Conservation (phyloP, 345 rosid species). For the Populus deltoides region DNA sequence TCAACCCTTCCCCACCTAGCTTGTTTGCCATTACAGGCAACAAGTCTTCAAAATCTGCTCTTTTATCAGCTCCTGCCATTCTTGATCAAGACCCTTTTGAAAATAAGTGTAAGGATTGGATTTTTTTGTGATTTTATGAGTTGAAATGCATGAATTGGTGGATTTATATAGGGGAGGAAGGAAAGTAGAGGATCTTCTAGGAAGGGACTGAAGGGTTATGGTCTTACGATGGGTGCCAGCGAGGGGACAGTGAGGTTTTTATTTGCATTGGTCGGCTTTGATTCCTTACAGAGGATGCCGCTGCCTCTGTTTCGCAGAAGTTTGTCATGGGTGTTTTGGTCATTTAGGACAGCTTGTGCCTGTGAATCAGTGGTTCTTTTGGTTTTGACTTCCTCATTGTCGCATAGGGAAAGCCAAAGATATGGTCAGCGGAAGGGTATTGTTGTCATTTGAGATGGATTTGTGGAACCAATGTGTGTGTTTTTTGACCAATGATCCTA, state of each 20-base stretch:
- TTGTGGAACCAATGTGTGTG: no score
- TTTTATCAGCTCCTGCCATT: neutral
- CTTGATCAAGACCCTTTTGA: neutral
- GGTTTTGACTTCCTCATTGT: neutral
- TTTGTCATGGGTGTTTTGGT: slow-evolving; percentile 21
- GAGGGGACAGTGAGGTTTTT: slow-evolving; percentile 26
- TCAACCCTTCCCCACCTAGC: slow-evolving; percentile 76
- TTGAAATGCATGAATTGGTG: neutral
- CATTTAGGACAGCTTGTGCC: neutral
- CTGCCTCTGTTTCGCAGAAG: slow-evolving; percentile 18
- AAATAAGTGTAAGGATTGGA: slow-evolving; percentile 32
- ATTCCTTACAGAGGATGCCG: neutral
- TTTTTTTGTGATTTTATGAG: slow-evolving; percentile 10
- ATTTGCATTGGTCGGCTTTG: slow-evolving; percentile 22
- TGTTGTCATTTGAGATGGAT: neutral
- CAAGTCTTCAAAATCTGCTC: slow-evolving; percentile 50
- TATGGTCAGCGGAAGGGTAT: neutral
- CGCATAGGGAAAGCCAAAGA: neutral
- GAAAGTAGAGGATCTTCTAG: slow-evolving; percentile 40
- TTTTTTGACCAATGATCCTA: no score
- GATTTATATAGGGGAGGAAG: neutral
- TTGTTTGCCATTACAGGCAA: slow-evolving; percentile 73
- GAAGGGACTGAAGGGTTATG: slow-evolving; percentile 35
- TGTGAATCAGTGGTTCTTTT: neutral
- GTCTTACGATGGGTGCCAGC: slow-evolving; percentile 43